A percentile compares a stretch with the other conserved stretches of the same genome.
These are phyloP conservation scores for Anethum foeniculum DNA, from an alignment of 140 eudicot species.

Conservation along the genomic window DNA sequence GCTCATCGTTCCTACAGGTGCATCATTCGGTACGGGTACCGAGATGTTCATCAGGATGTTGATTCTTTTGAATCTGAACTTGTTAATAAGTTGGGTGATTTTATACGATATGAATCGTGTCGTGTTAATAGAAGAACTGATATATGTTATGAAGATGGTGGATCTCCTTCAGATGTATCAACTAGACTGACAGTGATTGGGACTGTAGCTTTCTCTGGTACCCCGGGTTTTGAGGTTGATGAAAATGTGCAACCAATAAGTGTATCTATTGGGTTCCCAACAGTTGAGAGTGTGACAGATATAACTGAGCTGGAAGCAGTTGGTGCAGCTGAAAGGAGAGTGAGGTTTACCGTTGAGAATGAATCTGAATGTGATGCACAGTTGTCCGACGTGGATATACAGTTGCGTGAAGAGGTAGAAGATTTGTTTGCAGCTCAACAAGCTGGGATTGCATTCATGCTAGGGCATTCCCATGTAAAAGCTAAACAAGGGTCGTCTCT, in stretches of 20 bases:
- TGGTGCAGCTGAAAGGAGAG: slow-evolving; percentile 32
- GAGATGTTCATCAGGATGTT: slow-evolving; percentile 78
- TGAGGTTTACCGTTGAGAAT: slow-evolving; percentile 37
- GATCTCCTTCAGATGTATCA: slow-evolving; percentile 27
- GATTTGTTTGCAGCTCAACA: slow-evolving; percentile 61
- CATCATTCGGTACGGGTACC: slow-evolving; percentile 81
- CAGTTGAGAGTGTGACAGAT: slow-evolving; percentile 52
- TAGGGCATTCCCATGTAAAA: slow-evolving; percentile 72
- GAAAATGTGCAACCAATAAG: slow-evolving; percentile 53
- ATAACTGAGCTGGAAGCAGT: slow-evolving; percentile 45
- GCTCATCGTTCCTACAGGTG: slow-evolving; percentile 72
- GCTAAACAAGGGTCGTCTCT: slow-evolving; percentile 78
- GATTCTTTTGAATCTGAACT: slow-evolving; percentile 78
- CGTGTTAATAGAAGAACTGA: slow-evolving; percentile 18
- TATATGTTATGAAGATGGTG: slow-evolving; percentile 24
- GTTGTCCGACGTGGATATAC: slow-evolving; percentile 16
- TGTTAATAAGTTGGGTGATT: slow-evolving; percentile 48
- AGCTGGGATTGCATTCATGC: slow-evolving; percentile 73
- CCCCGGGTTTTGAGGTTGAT: slow-evolving; percentile 39
- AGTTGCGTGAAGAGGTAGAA: slow-evolving; percentile 47
- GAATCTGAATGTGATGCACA: slow-evolving; percentile 24
- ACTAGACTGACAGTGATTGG: slow-evolving; percentile 53
- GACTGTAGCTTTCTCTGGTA: slow-evolving; percentile 22
- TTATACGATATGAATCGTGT: slow-evolving; percentile 59
- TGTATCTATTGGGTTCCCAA: slow-evolving; percentile 54